Conservation (phyloP, 176 grass and related monocot species). For the Elymus sibiricus region DNA sequence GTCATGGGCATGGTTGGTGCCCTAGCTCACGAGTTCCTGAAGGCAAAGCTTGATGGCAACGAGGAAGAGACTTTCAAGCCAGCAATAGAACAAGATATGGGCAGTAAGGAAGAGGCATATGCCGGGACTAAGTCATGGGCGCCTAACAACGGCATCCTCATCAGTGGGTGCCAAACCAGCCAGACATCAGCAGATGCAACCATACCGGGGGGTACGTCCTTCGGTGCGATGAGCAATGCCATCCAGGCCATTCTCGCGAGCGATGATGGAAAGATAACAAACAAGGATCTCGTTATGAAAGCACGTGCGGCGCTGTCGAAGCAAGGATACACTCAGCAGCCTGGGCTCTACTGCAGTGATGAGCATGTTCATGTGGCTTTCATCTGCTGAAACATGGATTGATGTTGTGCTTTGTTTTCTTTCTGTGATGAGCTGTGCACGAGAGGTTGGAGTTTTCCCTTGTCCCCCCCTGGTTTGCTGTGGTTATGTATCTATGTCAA, state of each 20-base stretch:
- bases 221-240: constrained; percentile 86
- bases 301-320: constrained; percentile 63
- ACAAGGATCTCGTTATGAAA: constrained; percentile 66
- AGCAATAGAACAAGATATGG: constrained; percentile 59
- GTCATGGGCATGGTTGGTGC: constrained; percentile 77
- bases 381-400: constrained; percentile 52
- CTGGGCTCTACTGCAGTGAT: constrained; percentile 87
- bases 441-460: constrained; percentile 17
- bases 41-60: constrained; percentile 72
- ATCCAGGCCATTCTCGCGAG: constrained; percentile 72
- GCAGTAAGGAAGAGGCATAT: constrained; percentile 67
- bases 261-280: constrained; percentile 46
- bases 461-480: not conserved
- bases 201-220: constrained; percentile 50
- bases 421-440: constrained; percentile 8
- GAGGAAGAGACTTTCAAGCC: constrained; percentile 69
- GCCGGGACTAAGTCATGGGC: constrained; percentile 49
- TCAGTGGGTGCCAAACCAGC: constrained; percentile 92
- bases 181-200: constrained; percentile 93
- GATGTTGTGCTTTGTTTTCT: not conserved
- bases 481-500: not conserved
- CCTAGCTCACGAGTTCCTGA: constrained; percentile 79
- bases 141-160: constrained; percentile 67
- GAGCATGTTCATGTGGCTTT: constrained; percentile 73
- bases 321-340: constrained; percentile 80